These are phyloP conservation scores for Cyclocybe aegerita DNA, from an alignment of 768 basidiomycete genomes.

Conservation along the genomic window DNA sequence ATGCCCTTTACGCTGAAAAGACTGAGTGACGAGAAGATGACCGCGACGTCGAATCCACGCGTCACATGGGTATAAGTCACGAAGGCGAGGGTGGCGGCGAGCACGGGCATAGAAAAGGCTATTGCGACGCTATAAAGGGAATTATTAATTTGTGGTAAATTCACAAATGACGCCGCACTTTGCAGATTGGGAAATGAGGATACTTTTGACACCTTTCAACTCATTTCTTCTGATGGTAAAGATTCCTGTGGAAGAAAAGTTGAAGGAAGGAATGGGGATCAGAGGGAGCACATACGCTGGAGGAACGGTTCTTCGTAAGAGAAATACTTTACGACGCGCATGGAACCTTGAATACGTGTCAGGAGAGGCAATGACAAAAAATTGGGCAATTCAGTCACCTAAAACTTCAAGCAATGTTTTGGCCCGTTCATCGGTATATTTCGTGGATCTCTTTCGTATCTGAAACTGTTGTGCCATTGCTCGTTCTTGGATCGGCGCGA, in stretches of 20 bases:
- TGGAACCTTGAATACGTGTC: conserved; percentile 37
- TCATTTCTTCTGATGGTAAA: conserved; percentile 52
- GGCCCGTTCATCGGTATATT: conserved; percentile 62
- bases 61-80: conserved; percentile 61
- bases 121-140: conserved; percentile 41
- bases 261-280: neutral
- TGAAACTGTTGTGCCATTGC: conserved; percentile 60
- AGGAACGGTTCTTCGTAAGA: conserved; percentile 71
- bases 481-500: conserved; percentile 62
- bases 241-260: conserved; percentile 46
- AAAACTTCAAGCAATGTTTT: conserved; percentile 67
- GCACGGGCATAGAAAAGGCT: conserved; percentile 58
- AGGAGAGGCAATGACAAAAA: neutral
- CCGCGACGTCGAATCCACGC: conserved; percentile 57
- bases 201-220: conserved; percentile 52
- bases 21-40: conserved; percentile 67
- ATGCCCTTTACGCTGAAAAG: conserved; percentile 45
- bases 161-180: conserved; percentile 39
- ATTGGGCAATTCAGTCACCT: conserved; percentile 28
- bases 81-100: conserved; percentile 67
- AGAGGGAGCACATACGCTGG: conserved; percentile 40
- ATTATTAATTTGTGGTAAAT: neutral
- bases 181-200: conserved; percentile 59
- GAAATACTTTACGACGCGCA: conserved; percentile 79
- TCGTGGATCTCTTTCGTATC: conserved; percentile 54